These are phyloP conservation scores for Pichia sp. DNA, from an alignment of 1,139 yeast species.

Conservation along the genomic window DNA sequence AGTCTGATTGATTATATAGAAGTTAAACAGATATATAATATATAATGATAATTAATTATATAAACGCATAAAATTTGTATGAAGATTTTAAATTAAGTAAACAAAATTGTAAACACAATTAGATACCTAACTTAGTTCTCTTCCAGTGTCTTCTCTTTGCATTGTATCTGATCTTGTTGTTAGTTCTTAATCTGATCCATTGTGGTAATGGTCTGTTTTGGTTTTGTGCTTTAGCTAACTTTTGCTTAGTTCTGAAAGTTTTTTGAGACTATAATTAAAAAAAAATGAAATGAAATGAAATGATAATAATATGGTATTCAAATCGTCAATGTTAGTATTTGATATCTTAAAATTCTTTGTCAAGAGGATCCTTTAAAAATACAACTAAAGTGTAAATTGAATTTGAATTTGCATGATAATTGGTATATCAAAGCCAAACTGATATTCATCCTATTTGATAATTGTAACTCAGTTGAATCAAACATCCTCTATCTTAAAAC, in stretches of 20 bases:
- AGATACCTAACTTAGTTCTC: slow-evolving; percentile 98
- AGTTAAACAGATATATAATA: background rate
- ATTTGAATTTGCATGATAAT: too few species aligned
- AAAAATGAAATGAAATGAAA: background rate
- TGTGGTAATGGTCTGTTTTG: slow-evolving; percentile 99
- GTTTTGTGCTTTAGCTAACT: slow-evolving; percentile 98
- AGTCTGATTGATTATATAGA: slow-evolving; percentile 1
- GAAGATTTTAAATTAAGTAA: too few species aligned
- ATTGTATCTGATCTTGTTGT: slow-evolving; percentile 97
- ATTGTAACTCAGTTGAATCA: too few species aligned
- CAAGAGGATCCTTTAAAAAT: too few species aligned
- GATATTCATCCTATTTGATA: too few species aligned
- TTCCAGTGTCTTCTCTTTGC: slow-evolving; percentile 99
- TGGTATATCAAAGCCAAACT: too few species aligned
- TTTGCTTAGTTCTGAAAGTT: slow-evolving; percentile 97
- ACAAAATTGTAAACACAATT: slow-evolving; percentile 33
- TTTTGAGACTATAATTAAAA: slow-evolving; percentile 70
- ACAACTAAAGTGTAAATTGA: too few species aligned
- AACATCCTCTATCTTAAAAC: too few species aligned
- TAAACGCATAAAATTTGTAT: too few species aligned
- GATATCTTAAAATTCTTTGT: background rate
- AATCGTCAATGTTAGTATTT: slow-evolving; percentile 8
- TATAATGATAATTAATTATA: too few species aligned
- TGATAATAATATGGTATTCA: too few species aligned
- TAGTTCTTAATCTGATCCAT: slow-evolving; percentile 99